Percentiles rank a stretch among this genome's conserved stretches.
phyloP scores from a whole-genome alignment of 1,284 basidiomycete species.

The Leccinum pachyderme region DNA sequence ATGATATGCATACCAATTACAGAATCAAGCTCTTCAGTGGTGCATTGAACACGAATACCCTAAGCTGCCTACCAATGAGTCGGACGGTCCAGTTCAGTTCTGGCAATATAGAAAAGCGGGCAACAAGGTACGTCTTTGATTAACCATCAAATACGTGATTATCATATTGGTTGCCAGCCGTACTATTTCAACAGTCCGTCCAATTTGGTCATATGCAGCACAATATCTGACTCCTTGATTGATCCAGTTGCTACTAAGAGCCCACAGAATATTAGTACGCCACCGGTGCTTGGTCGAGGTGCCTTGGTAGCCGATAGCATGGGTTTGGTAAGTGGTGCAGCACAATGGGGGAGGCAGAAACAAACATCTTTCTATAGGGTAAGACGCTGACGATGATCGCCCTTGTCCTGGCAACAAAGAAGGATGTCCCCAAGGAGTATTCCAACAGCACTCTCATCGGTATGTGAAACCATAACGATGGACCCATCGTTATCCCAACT shows the following conservation, averaged over 20 bases:
- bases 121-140: constrained; percentile 43
- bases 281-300: constrained; percentile 74
- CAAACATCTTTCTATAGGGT: constrained; percentile 46
- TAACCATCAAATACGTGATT: not conserved
- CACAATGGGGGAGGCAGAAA: not conserved
- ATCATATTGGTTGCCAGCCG: constrained; percentile 33
- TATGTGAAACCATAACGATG: constrained; percentile 32
- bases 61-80: constrained; percentile 57
- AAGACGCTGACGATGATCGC: constrained; percentile 84
- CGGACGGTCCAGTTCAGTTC: constrained; percentile 81
- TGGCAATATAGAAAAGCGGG: constrained; percentile 69
- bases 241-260: constrained; percentile 72
- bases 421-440: constrained; percentile 54
- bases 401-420: constrained; percentile 72
- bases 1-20: constrained; percentile 4
- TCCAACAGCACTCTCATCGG: constrained; percentile 75
- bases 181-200: constrained; percentile 68
- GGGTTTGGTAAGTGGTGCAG: constrained; percentile 51
- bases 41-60: constrained; percentile 78
- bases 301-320: constrained; percentile 88
- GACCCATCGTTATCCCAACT: constrained; percentile 3
- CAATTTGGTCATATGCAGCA: not conserved
- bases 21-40: constrained; percentile 80
- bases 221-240: not conserved
- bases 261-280: constrained; percentile 52